phyloP scores from a whole-genome alignment of 257 asterid species.

The Solanum pimpinellifolium region DNA sequence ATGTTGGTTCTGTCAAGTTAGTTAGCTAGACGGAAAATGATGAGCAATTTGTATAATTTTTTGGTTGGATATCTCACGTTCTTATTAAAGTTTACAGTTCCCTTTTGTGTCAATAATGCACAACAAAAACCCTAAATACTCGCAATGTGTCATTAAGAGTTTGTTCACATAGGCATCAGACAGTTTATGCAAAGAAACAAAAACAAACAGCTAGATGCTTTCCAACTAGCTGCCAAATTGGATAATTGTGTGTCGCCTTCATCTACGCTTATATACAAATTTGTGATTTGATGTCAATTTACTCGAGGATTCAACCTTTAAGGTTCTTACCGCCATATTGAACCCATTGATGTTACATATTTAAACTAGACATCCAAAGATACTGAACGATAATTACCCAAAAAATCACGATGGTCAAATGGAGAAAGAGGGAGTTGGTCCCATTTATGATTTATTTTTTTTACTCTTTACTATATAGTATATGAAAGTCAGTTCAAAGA shows the following conservation, averaged over 20 bases:
- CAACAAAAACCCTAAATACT: neutral
- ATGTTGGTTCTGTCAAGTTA: neutral
- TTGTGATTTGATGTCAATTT: neutral
- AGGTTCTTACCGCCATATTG: neutral
- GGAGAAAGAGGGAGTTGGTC: neutral
- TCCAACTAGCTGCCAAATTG: neutral
- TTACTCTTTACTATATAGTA: neutral
- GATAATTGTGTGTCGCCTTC: neutral
- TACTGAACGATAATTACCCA: neutral
- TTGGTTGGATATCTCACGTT: neutral
- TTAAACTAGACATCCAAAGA: neutral
- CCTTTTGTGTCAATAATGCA: neutral
- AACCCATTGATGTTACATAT: neutral
- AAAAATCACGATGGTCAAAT: neutral
- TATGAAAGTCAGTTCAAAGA: neutral
- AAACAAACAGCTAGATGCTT: neutral
- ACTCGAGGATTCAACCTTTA: neutral
- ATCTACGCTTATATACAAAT: neutral
- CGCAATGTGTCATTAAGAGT: neutral
- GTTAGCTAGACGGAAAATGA: neutral
- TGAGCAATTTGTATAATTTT: neutral
- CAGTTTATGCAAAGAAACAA: neutral
- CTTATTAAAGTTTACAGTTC: neutral
- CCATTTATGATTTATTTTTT: neutral
- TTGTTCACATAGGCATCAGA: neutral